phyloP scores from a whole-genome alignment of 352 stramenopile genomes.

The Phytophthora pistaciae region DNA sequence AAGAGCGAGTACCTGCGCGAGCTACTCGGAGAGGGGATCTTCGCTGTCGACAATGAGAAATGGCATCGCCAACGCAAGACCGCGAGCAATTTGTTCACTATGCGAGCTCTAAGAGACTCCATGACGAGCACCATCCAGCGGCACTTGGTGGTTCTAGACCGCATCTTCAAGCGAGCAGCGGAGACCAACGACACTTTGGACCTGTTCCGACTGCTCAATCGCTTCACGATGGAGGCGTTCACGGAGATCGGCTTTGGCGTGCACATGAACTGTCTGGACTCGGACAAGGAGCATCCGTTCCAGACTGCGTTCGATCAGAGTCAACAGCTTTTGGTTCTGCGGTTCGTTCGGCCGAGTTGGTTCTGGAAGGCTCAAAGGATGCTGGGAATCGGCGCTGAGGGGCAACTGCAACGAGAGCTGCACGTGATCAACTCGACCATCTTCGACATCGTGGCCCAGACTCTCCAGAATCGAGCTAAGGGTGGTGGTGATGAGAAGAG shows the following conservation, averaged over 20 bases:
- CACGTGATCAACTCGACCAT: conserved; percentile 59
- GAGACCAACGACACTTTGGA: conserved; percentile 36
- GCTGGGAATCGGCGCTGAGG: conserved; percentile 45
- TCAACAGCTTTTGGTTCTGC: conserved; percentile 34
- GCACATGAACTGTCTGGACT: conserved; percentile 48
- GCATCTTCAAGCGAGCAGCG: conserved; percentile 27
- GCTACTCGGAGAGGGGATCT: conserved; percentile 63
- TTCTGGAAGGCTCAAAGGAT: conserved; percentile 56
- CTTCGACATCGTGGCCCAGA: conserved; percentile 50
- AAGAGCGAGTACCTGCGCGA: conserved; percentile 44
- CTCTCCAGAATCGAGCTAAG: conserved; percentile 27
- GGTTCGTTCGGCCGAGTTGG: conserved; percentile 48
- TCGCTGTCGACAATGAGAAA: conserved; percentile 53
- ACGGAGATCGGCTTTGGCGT: conserved; percentile 67
- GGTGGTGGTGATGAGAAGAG: background rate
- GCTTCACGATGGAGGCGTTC: conserved; percentile 65
- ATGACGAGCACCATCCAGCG: conserved; percentile 55
- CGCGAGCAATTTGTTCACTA: conserved; percentile 62
- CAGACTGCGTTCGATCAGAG: conserved; percentile 57
- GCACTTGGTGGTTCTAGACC: conserved; percentile 41
- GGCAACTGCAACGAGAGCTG: conserved; percentile 43
- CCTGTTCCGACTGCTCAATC: conserved; percentile 50
- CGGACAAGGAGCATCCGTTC: conserved; percentile 57
- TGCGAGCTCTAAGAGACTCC: conserved; percentile 44
- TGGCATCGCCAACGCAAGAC: conserved; percentile 69